Evolutionary conservation across 192 early-diverging fungal genomes (phyloP), one percentile per base, ranked within the genome.

Genomic region (Coemansia sp.): DNA sequence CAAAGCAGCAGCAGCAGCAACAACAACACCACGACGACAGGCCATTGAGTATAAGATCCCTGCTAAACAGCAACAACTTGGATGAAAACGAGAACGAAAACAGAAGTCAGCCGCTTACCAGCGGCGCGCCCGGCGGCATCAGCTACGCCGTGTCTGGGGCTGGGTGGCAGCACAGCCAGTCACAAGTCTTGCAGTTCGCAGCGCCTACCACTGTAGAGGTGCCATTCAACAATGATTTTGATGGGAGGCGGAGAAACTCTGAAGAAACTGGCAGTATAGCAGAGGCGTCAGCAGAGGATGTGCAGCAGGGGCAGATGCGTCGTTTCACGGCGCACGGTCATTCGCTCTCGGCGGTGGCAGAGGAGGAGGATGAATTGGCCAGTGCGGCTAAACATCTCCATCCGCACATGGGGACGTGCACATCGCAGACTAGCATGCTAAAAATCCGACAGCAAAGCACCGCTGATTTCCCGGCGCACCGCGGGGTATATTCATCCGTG

Each of bases 1-100:
- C n/a, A 6, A 54, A 51, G 36, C 54, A 27, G 33, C 51, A 22
- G 20, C 57, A 52, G 20, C 27, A 20, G 36, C 42, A 52, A 29
- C 42, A 19, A 27, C 23, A 5, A 6, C 22, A 8, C 3, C 24
- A 29, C 10, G 10, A 32, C 54, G 59, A 63, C 46, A 39, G 71
- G 50, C 57, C 61, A 24, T 66, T 68, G 72, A 74, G 66, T 57
- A 74, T 74, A 29, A 65, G 60, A 25, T 63, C 66, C 51, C 56
- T 74, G 31, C 71, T 78, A 29, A 78, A 73, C 62, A 56, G 22
- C 59, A 59, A 57, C 64, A 64, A 36, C 65, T 56, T 54, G 5
- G 64, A 65, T 39, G 64, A 42, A 22, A 54, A 42, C 52, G 52
- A 64, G 11, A 54, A 17, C 11, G 20, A 53, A 24, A 20, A 53